Evolutionary conservation across 768 basidiomycete species (phyloP).

Genomic region (Coprinopsis sp.): DNA sequence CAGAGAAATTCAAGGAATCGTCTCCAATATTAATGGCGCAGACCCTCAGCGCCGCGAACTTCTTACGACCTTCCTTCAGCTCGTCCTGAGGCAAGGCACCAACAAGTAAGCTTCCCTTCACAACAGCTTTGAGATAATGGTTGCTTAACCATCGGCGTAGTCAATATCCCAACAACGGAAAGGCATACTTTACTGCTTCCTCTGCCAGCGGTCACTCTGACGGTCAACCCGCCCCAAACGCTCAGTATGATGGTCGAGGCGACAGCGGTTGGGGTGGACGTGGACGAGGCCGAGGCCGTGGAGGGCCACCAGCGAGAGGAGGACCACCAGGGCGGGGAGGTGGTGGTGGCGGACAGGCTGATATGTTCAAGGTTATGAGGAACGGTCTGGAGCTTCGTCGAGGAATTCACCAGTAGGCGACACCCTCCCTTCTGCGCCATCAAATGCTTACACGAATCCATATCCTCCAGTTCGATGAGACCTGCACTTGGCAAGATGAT

Average conservation of each 20-base stretch:
- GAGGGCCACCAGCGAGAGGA: no score
- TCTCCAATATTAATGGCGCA: slow-evolving; percentile 13
- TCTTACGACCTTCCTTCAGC: slow-evolving; percentile 44
- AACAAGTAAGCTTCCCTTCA: slow-evolving; percentile 31
- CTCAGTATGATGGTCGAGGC: not conserved
- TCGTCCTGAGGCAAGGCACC: slow-evolving; percentile 43
- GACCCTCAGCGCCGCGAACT: slow-evolving; percentile 21
- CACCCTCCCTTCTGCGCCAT: not conserved
- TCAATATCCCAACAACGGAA: slow-evolving; percentile 40
- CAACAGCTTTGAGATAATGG: not conserved
- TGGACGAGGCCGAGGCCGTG: not conserved
- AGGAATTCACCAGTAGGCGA: slow-evolving; percentile 46
- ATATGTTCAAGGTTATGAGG: not conserved
- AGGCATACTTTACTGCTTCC: slow-evolving; percentile 41
- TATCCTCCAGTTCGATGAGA: slow-evolving; percentile 34
- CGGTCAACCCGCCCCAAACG: not conserved
- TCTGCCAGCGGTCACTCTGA: not conserved
- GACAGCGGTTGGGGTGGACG: not conserved
- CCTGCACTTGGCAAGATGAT: slow-evolving; percentile 31
- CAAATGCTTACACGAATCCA: not conserved
- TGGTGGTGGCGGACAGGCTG: not conserved
- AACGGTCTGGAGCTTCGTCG: slow-evolving; percentile 40
- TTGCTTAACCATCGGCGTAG: slow-evolving; percentile 19
- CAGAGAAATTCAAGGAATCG: slow-evolving; percentile 26
- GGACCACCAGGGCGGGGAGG: no score